These are phyloP conservation scores for Brassica napus DNA, from an alignment of 345 rosid genomes.

Conservation along the genomic window Da-Ae NC_063452.1:24602001-24602500, in stretches of 20 bases:
- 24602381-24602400: conserved; percentile 94
- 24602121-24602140: conserved; percentile 94
- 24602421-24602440: background rate
- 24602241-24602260: conserved; percentile 84
- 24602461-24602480: conserved; percentile 4
- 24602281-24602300: conserved; percentile 88
- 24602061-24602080: conserved; percentile 91
- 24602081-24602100: conserved; percentile 95
- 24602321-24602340: conserved; percentile 62
- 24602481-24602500: conserved; percentile 97
- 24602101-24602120: conserved; percentile 96
- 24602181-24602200: background rate
- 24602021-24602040: conserved; percentile 81
- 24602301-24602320: conserved; percentile 75
- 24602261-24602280: conserved; percentile 76
- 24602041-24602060: conserved; percentile 79
- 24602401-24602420: conserved; percentile 53
- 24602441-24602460: background rate
- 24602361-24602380: conserved; percentile 86
- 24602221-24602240: conserved; percentile 48
- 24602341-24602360: conserved; percentile 49
- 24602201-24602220: conserved; percentile 15
- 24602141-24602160: conserved; percentile 58
- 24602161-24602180: background rate
- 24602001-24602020: conserved; percentile 89